These are phyloP conservation scores for Pulveroboletus sp. DNA, from an alignment of 768 basidiomycete species.

Conservation along the genomic window DNA sequence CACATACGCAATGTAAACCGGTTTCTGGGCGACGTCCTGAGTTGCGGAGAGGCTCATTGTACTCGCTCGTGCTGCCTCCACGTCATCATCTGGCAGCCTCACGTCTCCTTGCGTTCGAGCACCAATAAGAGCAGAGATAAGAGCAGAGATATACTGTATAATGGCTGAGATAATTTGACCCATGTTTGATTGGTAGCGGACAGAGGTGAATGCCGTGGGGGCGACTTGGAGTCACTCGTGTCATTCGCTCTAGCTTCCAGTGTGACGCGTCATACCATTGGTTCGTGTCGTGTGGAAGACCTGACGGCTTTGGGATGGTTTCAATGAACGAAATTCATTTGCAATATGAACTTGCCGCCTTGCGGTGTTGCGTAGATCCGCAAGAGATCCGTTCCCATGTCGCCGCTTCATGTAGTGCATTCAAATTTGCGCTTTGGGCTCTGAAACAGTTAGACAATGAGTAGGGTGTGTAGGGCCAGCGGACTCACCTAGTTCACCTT, in stretches of 20 bases:
- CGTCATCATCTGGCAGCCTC: conserved; percentile 17
- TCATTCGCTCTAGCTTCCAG: too few relatives aligned
- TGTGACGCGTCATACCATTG: not conserved
- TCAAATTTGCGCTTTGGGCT: not conserved
- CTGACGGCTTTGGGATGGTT: conserved; percentile 3
- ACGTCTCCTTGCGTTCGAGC: conserved; percentile 7
- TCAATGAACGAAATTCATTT: conserved; percentile 1
- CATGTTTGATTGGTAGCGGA: conserved; percentile 17
- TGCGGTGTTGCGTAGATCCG: not conserved
- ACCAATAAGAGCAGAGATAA: not conserved
- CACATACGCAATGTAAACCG: conserved; percentile 29
- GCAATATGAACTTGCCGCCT: not conserved
- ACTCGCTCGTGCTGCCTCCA: conserved; percentile 8
- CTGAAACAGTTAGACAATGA: not conserved
- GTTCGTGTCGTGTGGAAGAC: conserved; percentile 1
- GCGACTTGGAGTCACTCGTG: conserved; percentile 3
- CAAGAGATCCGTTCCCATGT: not conserved
- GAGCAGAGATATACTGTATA: not conserved
- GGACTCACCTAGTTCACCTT: not conserved
- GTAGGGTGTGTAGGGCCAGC: not conserved
- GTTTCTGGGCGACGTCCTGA: conserved; percentile 7
- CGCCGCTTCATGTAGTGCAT: not conserved
- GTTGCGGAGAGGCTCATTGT: not conserved
- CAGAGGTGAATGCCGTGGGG: not conserved
- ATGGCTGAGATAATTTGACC: conserved; percentile 16